These are phyloP conservation scores for Aspergillus melleus DNA, from an alignment of 2,329 filamentous ascomycete species.

Conservation along the genomic window DNA sequence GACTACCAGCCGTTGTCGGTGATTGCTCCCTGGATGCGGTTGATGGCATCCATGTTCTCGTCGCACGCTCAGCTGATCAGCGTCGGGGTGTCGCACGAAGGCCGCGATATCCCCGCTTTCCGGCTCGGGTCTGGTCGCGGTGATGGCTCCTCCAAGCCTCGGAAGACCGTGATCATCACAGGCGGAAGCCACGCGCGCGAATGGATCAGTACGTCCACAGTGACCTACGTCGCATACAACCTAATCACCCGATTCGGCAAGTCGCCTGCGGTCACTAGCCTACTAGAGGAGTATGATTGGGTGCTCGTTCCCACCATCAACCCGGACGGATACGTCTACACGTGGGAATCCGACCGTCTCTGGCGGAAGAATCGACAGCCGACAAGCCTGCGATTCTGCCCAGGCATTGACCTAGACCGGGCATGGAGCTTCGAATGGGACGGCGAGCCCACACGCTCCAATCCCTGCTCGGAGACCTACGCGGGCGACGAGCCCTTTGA, in stretches of 20 bases:
- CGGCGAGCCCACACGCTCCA: constrained; percentile 61
- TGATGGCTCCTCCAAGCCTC: constrained; percentile 48
- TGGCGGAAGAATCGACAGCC: constrained; percentile 91
- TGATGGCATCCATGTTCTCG: constrained; percentile 87
- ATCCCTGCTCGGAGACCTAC: constrained; percentile 90
- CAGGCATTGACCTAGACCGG: constrained; percentile 85
- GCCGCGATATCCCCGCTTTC: constrained; percentile 79
- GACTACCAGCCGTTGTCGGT: constrained; percentile 88
- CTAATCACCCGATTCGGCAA: constrained; percentile 82
- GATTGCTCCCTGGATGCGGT: constrained; percentile 85
- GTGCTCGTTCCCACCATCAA: constrained; percentile 87
- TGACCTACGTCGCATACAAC: constrained; percentile 86
- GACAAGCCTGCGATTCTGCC: constrained; percentile 79
- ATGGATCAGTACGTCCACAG: constrained; percentile 92
- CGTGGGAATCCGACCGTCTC: constrained; percentile 85
- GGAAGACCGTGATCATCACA: constrained; percentile 77
- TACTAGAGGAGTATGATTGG: constrained; percentile 83
- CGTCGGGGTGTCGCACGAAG: constrained; percentile 85
- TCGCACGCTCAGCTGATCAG: constrained; percentile 71
- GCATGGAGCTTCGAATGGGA: constrained; percentile 86
- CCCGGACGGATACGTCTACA: constrained; percentile 91
- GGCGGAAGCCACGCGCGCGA: constrained; percentile 92
- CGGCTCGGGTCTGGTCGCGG: constrained; percentile 66
- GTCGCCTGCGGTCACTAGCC: constrained; percentile 66
- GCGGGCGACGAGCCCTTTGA: constrained; percentile 82